Conservation (phyloP, 2,329 filamentous ascomycete species). For the Diaporthe amygdali region DNA sequence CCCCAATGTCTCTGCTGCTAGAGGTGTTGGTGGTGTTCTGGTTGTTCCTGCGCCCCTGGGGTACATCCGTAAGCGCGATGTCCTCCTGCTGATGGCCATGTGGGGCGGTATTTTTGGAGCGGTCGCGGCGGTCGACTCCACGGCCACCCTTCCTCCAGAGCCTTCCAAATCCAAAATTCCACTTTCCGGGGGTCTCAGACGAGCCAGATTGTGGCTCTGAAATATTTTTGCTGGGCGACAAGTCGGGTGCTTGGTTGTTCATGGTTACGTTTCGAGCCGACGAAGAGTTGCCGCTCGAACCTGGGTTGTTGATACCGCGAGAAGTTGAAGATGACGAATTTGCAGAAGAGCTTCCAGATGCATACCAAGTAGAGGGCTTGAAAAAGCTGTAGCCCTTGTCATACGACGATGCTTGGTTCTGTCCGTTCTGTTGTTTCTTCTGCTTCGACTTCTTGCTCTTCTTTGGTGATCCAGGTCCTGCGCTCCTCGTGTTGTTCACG, state of each 20-base stretch:
- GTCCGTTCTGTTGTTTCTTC: constrained; percentile 13
- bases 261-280: constrained; percentile 7
- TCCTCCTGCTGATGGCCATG: constrained; percentile 11
- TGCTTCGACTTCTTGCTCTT: constrained; percentile 14
- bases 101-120: constrained; percentile 17
- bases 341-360: neutral
- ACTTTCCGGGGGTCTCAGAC: neutral
- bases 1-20: neutral
- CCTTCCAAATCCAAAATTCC: constrained; percentile 6
- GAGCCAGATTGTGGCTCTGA: neutral
- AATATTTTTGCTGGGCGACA: constrained; percentile 17
- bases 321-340: constrained; percentile 4
- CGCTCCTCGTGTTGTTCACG: constrained; percentile 2
- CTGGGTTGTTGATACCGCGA: constrained; percentile 2
- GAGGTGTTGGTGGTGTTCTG: neutral
- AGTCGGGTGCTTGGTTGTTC: constrained; percentile 13
- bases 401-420: constrained; percentile 4
- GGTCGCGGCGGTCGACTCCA: neutral
- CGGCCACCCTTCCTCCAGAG: constrained; percentile 9
- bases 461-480: constrained; percentile 11
- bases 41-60: neutral
- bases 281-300: neutral
- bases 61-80: constrained; percentile 15
- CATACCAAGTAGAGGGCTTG: constrained; percentile 19
- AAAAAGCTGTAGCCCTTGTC: constrained; percentile 19